phyloP scores from a whole-genome alignment of 2,329 filamentous ascomycete genomes.

The Gremmenia infestans region DNA sequence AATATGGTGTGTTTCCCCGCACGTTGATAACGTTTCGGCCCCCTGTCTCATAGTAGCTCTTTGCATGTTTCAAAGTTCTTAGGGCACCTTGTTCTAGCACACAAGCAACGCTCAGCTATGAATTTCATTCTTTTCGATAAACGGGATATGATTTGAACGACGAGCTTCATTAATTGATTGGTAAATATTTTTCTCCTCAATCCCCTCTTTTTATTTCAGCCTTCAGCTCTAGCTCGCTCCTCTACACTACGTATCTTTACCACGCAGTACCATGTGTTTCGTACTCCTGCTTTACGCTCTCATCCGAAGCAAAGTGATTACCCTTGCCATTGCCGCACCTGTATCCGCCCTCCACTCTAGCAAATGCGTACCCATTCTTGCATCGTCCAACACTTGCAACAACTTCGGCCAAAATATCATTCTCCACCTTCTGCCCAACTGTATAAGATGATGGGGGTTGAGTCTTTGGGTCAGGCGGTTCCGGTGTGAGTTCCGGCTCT shows the following conservation, averaged over 20 bases:
- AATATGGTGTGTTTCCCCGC: no score
- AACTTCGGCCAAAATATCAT: not conserved
- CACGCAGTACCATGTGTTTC: not conserved
- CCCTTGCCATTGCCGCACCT: not conserved
- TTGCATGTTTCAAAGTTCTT: no score
- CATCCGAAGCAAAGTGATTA: not conserved
- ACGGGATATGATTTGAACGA: no score
- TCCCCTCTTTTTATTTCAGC: no score
- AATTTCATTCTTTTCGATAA: no score
- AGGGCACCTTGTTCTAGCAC: no score
- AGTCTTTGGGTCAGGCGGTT: not conserved
- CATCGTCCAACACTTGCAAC: not conserved
- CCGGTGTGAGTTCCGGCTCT: not conserved
- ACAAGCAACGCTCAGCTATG: no score
- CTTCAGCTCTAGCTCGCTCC: not conserved
- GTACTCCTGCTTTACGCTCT: not conserved
- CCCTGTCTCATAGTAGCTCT: no score
- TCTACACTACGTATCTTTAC: not conserved
- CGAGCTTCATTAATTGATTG: no score
- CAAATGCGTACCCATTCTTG: not conserved
- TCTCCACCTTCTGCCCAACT: not conserved
- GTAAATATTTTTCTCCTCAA: no score
- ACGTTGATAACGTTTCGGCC: no score
- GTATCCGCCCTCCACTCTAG: not conserved
- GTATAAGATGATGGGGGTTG: not conserved